phyloP scores from a whole-genome alignment of 2,329 filamentous ascomycete genomes.

The Volutella citrinella region DNA sequence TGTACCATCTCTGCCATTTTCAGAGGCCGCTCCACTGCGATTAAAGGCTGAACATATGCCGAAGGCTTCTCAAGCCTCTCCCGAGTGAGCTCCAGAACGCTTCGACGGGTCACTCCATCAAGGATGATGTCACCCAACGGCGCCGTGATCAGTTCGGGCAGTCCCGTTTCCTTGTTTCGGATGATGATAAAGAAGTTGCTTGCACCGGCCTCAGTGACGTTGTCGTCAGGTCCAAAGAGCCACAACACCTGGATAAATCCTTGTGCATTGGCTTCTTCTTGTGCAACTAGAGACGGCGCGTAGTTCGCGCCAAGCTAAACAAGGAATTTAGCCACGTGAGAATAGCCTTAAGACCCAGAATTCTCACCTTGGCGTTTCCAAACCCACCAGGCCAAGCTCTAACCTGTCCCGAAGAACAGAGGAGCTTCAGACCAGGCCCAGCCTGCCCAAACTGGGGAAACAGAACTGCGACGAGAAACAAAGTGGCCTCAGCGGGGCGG shows the following conservation, averaged over 20 bases:
- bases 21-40: slow-evolving; percentile 59
- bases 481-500: too few relatives aligned
- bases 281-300: slow-evolving; percentile 9
- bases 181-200: slow-evolving; percentile 68
- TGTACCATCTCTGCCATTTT: slow-evolving; percentile 58
- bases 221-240: slow-evolving; percentile 62
- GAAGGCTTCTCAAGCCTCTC: slow-evolving; percentile 53
- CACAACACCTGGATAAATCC: slow-evolving; percentile 50
- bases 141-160: slow-evolving; percentile 62
- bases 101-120: slow-evolving; percentile 64
- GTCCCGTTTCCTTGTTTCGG: slow-evolving; percentile 45
- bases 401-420: slow-evolving; percentile 4
- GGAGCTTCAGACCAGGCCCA: slow-evolving; percentile 6
- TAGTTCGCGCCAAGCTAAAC: slow-evolving; percentile 19
- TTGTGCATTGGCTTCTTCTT: slow-evolving; percentile 4
- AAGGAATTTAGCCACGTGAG: too few relatives aligned
- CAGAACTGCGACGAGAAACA: slow-evolving; percentile 2
- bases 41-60: too few relatives aligned
- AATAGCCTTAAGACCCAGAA: too few relatives aligned
- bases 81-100: slow-evolving; percentile 57
- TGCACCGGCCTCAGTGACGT: too few relatives aligned
- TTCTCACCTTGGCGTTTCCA: slow-evolving; percentile 10
- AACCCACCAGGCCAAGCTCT: slow-evolving; percentile 34
- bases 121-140: slow-evolving; percentile 62
- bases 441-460: slow-evolving; percentile 1